Evolutionary conservation across 148 eudicot species (phyloP).

Genomic region (Nepenthes mirabilis): DNA sequence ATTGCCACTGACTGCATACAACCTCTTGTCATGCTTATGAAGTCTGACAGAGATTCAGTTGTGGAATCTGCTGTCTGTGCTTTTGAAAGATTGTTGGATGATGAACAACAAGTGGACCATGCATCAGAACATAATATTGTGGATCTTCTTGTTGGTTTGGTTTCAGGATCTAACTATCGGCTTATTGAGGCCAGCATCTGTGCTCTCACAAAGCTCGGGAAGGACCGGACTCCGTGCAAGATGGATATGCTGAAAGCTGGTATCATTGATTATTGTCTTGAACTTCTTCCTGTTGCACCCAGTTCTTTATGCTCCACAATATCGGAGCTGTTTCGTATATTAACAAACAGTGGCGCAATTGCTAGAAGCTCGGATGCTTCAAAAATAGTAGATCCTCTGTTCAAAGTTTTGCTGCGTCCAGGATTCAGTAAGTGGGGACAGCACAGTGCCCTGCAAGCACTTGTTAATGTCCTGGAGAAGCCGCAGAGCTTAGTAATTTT

Average conservation of each 20-base stretch:
- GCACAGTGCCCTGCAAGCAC: constrained; percentile 81
- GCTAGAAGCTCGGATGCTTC: constrained; percentile 52
- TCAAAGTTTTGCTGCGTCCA: constrained; percentile 40
- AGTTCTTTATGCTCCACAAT: constrained; percentile 50
- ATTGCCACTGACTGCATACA: constrained; percentile 43
- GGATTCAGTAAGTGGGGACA: constrained; percentile 60
- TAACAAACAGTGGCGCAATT: constrained; percentile 67
- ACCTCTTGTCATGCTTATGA: constrained; percentile 47
- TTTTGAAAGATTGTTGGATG: constrained; percentile 54
- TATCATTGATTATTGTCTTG: constrained; percentile 50
- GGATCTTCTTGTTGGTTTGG: constrained; percentile 47
- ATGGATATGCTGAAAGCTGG: constrained; percentile 70
- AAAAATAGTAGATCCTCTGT: constrained; percentile 61
- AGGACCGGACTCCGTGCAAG: constrained; percentile 64
- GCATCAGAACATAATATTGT: constrained; percentile 39
- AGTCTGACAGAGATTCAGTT: constrained; percentile 31
- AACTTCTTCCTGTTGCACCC: constrained; percentile 47
- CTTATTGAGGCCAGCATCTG: constrained; percentile 56
- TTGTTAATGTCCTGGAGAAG: constrained; percentile 75
- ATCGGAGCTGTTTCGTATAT: constrained; percentile 61
- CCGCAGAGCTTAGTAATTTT: constrained; percentile 51
- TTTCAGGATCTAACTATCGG: constrained; percentile 52
- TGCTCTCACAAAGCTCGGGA: constrained; percentile 62
- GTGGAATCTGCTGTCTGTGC: constrained; percentile 68
- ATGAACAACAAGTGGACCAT: constrained; percentile 41